Percentiles rank a stretch among this genome's conserved stretches.
phyloP scores from a whole-genome alignment of 2,329 filamentous ascomycete genomes.

The Chrysosporium keratinophilum region DNA sequence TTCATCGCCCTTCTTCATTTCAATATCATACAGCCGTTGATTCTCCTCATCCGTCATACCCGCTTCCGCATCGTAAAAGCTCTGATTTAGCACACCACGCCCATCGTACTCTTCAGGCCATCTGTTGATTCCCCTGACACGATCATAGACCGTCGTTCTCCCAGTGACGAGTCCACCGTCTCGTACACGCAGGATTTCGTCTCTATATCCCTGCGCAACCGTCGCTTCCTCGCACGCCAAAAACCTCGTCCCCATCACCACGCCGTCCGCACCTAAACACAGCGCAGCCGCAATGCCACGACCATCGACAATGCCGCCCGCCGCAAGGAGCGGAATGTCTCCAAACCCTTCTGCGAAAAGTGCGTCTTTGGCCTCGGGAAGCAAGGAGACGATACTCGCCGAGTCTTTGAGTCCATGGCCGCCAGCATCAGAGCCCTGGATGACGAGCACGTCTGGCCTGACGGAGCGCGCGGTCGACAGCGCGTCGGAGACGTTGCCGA shows the following conservation, averaged over 20 bases:
- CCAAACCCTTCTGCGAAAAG: conserved; percentile 21
- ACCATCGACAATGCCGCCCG: conserved; percentile 46
- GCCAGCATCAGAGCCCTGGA: conserved; percentile 46
- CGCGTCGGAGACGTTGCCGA: conserved; percentile 42
- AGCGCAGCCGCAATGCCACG: conserved; percentile 43
- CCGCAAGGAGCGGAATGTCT: conserved; percentile 40
- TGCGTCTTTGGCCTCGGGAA: conserved; percentile 43
- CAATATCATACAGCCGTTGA: conserved; percentile 37
- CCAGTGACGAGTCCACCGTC: conserved; percentile 46
- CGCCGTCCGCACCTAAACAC: conserved; percentile 44
- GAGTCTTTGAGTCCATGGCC: conserved; percentile 42
- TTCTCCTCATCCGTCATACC: conserved; percentile 35
- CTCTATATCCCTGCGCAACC: conserved; percentile 42
- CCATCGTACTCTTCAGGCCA: conserved; percentile 52
- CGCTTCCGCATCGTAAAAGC: conserved; percentile 36
- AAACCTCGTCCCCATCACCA: conserved; percentile 55
- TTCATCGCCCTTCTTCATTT: conserved; percentile 40
- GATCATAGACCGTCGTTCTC: conserved; percentile 45
- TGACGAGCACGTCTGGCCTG: conserved; percentile 42
- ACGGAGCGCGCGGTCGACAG: conserved; percentile 26
- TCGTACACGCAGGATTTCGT: conserved; percentile 38
- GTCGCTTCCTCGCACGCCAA: conserved; percentile 44
- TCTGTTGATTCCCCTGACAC: conserved; percentile 43
- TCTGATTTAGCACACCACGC: conserved; percentile 49
- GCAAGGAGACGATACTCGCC: conserved; percentile 39